Evolutionary conservation across 441 rosid species (phyloP).

Genomic region (Populus tomentosa): DNA sequence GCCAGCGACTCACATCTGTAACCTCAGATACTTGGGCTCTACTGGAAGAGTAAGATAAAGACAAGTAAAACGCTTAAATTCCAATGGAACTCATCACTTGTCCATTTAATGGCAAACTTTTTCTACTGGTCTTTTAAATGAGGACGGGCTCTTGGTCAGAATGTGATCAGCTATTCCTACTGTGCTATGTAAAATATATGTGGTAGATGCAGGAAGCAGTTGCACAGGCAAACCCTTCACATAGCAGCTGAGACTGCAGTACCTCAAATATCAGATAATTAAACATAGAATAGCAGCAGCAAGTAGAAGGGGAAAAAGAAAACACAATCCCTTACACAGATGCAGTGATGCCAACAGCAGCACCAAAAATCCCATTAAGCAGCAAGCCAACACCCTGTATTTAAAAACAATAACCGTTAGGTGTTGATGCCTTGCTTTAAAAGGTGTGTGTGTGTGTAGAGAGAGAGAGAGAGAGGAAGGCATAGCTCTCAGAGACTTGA

Average conservation of each 20-base stretch:
- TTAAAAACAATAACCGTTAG: background rate
- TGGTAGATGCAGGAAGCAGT: background rate
- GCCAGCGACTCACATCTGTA: background rate
- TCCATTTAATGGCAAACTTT: background rate
- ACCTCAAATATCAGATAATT: background rate
- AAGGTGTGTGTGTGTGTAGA: background rate
- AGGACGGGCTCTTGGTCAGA: no score
- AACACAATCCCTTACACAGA: conserved; percentile 61
- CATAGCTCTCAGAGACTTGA: conserved; percentile 15
- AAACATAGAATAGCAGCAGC: background rate
- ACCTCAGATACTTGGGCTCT: background rate
- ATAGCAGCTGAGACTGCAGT: background rate
- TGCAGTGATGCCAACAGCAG: conserved; percentile 76
- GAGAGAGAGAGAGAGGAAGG: background rate
- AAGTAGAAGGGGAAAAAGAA: background rate
- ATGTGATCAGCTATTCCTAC: no score
- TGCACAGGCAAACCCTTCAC: background rate
- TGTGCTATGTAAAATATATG: no score
- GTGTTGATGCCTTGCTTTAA: background rate
- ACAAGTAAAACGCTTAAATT: background rate
- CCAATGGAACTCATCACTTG: background rate
- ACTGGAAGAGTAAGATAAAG: background rate
- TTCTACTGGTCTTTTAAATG: background rate
- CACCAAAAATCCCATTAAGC: conserved; percentile 84
- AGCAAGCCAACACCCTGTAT: conserved; percentile 78